A percentile compares a stretch with the other conserved stretches of the same genome.
Conservation (phyloP, 129 eudicot genomes). For the Tagetes patula region DNA sequence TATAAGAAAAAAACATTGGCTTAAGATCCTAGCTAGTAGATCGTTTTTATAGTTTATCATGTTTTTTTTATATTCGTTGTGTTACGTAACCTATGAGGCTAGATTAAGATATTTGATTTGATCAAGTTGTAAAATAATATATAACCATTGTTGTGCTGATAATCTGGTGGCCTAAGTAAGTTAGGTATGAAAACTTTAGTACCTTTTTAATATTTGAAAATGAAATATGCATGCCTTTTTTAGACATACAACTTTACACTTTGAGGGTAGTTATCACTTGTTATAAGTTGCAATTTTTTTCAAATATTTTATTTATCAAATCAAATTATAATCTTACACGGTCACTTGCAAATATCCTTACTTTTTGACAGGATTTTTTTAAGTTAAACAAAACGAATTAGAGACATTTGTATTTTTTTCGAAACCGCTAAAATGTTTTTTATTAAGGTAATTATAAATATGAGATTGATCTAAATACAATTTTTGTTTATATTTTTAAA, state of each 20-base stretch:
- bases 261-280: conserved; percentile 8
- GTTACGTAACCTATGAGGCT: not conserved
- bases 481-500: too few species aligned
- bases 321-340: not conserved
- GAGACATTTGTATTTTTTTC: not conserved
- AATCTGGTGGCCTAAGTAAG: conserved; percentile 23
- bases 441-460: not conserved
- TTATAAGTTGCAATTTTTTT: conserved; percentile 1
- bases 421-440: not conserved
- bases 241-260: conserved; percentile 29
- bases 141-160: not conserved
- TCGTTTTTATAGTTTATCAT: not conserved
- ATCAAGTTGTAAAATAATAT: not conserved
- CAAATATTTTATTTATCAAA: not conserved
- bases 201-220: conserved; percentile 8
- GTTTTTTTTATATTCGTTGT: not conserved
- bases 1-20: conserved; percentile 4
- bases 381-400: not conserved
- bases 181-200: conserved; percentile 28
- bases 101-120: conserved; percentile 25
- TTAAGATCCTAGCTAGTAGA: not conserved
- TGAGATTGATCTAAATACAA: not conserved
- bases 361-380: not conserved
- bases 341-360: conserved; percentile 5
- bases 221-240: conserved; percentile 27